Evolutionary conservation across 495 filamentous ascomycete species (phyloP).

Genomic region (Penicillium coffeae): DNA sequence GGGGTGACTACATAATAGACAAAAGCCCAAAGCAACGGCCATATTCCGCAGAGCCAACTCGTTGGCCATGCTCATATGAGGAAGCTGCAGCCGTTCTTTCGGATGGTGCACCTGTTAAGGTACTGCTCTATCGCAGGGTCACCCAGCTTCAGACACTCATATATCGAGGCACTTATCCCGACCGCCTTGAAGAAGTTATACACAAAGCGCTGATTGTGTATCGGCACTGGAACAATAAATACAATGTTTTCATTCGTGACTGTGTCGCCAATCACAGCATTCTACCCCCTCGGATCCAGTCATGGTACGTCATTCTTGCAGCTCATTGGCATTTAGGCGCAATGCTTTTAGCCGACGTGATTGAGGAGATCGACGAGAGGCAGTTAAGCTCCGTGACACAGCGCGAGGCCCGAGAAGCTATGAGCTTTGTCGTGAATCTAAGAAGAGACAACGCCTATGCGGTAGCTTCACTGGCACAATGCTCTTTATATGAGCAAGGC

Average conservation of each 20-base stretch:
- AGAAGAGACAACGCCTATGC: conserved; percentile 29
- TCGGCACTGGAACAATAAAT: conserved; percentile 41
- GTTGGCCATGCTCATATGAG: conserved; percentile 46
- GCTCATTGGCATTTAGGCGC: conserved; percentile 48
- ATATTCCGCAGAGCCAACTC: conserved; percentile 1
- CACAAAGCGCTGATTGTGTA: conserved; percentile 32
- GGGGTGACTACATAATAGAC: conserved; percentile 33
- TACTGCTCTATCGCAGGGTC: conserved; percentile 45
- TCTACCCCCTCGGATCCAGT: conserved; percentile 42
- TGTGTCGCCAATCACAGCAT: conserved; percentile 37
- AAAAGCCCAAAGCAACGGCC: neutral
- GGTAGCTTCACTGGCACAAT: conserved; percentile 35
- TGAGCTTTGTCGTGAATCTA: conserved; percentile 24
- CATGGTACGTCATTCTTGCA: conserved; percentile 45
- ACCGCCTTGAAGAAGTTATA: conserved; percentile 35
- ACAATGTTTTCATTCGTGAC: conserved; percentile 40
- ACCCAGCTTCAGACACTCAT: conserved; percentile 40
- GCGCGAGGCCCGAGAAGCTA: conserved; percentile 22
- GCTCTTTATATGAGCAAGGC: conserved; percentile 19
- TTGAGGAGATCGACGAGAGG: conserved; percentile 37
- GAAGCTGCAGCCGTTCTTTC: conserved; percentile 33
- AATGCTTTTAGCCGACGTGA: conserved; percentile 41
- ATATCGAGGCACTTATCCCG: conserved; percentile 18
- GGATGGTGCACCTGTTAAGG: conserved; percentile 46
- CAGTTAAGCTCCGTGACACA: conserved; percentile 18